A percentile compares a stretch with the other conserved stretches of the same genome.
phyloP scores from a whole-genome alignment of 2,329 filamentous ascomycete species.

The Coleophoma crateriformis region DNA sequence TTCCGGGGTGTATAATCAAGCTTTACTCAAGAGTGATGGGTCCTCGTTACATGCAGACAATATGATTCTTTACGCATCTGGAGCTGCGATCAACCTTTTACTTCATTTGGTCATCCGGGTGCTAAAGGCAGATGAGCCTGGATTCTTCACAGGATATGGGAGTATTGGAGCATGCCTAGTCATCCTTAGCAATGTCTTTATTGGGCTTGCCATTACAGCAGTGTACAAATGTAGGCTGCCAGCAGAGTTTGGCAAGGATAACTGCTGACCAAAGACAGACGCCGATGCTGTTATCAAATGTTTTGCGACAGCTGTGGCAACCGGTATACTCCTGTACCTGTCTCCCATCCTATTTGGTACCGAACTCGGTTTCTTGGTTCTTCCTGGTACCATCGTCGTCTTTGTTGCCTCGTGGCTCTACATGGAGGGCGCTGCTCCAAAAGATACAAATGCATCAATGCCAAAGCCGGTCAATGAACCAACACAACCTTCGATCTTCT shows the following conservation, averaged over 20 bases:
- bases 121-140: slow-evolving; percentile 23
- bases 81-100: slow-evolving; percentile 23
- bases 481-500: background rate
- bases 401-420: slow-evolving; percentile 28
- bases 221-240: slow-evolving; percentile 28
- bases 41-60: slow-evolving; percentile 29
- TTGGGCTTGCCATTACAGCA: slow-evolving; percentile 29
- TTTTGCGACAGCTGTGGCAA: slow-evolving; percentile 26
- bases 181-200: slow-evolving; percentile 28
- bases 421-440: slow-evolving; percentile 23
- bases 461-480: slow-evolving; percentile 5
- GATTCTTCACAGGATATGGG: slow-evolving; percentile 11
- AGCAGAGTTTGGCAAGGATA: background rate
- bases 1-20: slow-evolving; percentile 30
- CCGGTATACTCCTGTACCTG: slow-evolving; percentile 26
- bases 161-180: slow-evolving; percentile 26
- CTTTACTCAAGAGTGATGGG: slow-evolving; percentile 24
- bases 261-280: slow-evolving; percentile 13
- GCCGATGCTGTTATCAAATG: slow-evolving; percentile 30
- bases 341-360: slow-evolving; percentile 26
- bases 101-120: slow-evolving; percentile 19
- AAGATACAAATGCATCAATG: slow-evolving; percentile 8
- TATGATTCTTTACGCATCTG: slow-evolving; percentile 26
- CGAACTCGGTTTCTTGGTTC: slow-evolving; percentile 20
- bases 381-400: slow-evolving; percentile 24